Evolutionary conservation across 139 green algal species (phyloP).

Genomic region (Choricystis sp.): DNA sequence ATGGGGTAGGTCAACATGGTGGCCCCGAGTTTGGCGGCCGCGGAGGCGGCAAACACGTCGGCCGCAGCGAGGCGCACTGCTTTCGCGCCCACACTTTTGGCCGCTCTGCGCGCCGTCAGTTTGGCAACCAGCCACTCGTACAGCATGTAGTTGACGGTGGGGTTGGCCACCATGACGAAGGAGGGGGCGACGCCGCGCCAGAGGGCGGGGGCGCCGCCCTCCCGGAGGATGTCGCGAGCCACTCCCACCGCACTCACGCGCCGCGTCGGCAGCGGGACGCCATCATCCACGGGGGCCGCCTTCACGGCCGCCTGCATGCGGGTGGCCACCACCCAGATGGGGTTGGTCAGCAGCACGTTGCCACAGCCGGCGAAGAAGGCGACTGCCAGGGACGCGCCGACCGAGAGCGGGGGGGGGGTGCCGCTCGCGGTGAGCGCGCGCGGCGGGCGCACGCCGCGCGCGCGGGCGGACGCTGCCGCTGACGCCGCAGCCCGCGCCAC

Average conservation of each 20-base stretch:
- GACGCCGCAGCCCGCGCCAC: constrained; percentile 8
- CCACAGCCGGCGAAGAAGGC: constrained; percentile 50
- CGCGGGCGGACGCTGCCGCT: not conserved
- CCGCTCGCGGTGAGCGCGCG: not conserved
- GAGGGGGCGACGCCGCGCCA: constrained; percentile 68
- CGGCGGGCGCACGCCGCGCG: not conserved
- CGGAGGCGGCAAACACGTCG: constrained; percentile 69
- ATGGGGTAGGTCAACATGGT: constrained; percentile 90
- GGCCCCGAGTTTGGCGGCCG: constrained; percentile 78
- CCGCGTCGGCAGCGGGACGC: not conserved
- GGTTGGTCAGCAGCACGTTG: constrained; percentile 83
- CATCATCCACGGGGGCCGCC: no score
- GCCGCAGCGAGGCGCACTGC: not conserved
- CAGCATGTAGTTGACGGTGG: constrained; percentile 68
- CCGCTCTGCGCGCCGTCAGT: constrained; percentile 1
- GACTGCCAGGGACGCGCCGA: constrained; percentile 50
- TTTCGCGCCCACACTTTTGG: not conserved
- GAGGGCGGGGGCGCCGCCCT: constrained; percentile 37
- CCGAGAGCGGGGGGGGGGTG: constrained; percentile 25
- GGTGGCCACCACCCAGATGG: constrained; percentile 81
- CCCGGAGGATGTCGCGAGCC: constrained; percentile 4
- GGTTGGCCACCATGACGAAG: constrained; percentile 80
- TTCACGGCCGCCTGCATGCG: constrained; percentile 76
- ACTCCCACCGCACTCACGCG: no score
- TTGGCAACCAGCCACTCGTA: constrained; percentile 57